Base-by-base conservation (phyloP, 2,329 filamentous ascomycete species). In the Tolypocladium ovalisporum region DNA sequence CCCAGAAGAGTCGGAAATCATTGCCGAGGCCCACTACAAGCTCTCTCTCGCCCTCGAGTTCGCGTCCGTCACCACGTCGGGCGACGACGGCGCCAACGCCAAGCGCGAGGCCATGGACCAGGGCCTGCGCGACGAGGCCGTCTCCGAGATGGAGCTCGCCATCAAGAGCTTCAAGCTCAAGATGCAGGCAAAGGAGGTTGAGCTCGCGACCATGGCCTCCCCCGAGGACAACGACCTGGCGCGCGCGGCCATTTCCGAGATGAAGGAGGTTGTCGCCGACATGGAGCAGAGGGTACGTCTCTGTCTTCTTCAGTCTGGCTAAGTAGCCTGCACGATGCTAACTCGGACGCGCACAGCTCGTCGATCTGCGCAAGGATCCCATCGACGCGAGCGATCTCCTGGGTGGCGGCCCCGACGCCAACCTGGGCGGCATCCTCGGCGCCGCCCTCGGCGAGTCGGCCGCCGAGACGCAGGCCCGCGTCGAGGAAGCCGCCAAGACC, bases 21-120 rank as follows among this genome's bases (percentile, higher is more conserved):
- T 97, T 57, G 93, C 94, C 47, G 94, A 99, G 76, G 93, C 90
- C 19, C 91, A 99, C 75, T 99, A 89, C 78, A 97, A 97, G 74
- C 85, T 99, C 32, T 96, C 93, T 0, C 82, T 99, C 19, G 94
- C 94, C 0, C 81, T 99, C 34, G 94, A 99, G 69, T 97, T 97
- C 65, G 90, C 90, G 4, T 94, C 90, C 0, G 84, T 94, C 52
- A 89, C 86, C 7, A 78, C 82, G 1, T 73, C 78, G 15, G 81
- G 81, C 19, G 75, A 77, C 4, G 73, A 75, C 24, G 73, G 74
- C n/a, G 71, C 71, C 15, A 71, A 73, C 35, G 67, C 68, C 52
- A 82, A 74, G 73, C 77, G 74, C 60, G 70, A 74, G 62, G 71
- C 73, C 51, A 77, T 91, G 57, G 87, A 91, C 68, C 85, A 90